Evolutionary conservation across 73 alveolate species (phyloP).

Genomic region (Paramecium sonneborni): DNA sequence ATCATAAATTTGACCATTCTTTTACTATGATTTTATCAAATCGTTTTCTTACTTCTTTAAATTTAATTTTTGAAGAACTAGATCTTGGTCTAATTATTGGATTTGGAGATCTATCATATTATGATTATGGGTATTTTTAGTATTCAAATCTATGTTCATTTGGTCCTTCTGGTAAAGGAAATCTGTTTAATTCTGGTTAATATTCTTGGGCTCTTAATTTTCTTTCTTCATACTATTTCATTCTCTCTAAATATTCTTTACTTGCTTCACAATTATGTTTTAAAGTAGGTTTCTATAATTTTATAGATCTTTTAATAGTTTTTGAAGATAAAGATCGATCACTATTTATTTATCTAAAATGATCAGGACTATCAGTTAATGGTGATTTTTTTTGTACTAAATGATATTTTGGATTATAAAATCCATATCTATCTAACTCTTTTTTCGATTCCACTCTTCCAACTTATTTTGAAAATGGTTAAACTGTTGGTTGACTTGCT

Average conservation of each 20-base stretch:
- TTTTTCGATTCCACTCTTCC: not conserved
- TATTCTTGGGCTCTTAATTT: not conserved
- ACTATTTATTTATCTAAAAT: not conserved
- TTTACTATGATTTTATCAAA: not conserved
- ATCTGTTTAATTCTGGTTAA: not conserved
- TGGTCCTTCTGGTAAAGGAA: constrained; percentile 31
- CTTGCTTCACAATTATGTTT: not conserved
- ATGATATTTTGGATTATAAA: constrained; percentile 35
- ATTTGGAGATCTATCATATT: not conserved
- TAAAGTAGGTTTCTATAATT: not conserved
- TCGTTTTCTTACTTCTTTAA: not conserved
- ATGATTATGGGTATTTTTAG: constrained; percentile 5
- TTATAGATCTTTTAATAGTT: not conserved
- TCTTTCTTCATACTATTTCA: not conserved
- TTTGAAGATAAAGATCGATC: not conserved
- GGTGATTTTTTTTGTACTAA: not conserved
- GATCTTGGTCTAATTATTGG: not conserved
- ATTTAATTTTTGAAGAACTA: not conserved
- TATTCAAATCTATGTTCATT: constrained; percentile 16
- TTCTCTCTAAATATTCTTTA: not conserved
- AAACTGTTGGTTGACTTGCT: not conserved
- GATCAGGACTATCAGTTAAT: not conserved
- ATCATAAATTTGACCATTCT: constrained; percentile 17
- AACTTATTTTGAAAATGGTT: constrained; percentile 31
- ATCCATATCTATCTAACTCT: constrained; percentile 25